Evolutionary conservation across 2,329 filamentous ascomycete genomes (phyloP), one percentile per base, ranked within the genome.

Genomic region (Aspergillus sp.): DNA sequence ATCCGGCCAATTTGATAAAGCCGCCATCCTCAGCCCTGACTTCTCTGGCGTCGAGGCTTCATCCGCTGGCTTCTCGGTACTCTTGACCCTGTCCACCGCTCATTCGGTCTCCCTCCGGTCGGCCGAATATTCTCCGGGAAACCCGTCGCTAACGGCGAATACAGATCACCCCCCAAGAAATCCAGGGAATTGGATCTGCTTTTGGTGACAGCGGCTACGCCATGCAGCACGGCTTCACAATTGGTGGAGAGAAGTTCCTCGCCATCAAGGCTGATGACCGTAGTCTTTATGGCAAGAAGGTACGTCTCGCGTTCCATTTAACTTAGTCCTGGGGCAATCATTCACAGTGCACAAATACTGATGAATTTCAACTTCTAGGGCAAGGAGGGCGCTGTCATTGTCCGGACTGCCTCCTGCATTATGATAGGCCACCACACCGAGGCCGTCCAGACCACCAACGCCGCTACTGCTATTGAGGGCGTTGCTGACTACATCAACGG

Each of bases 341-440:
- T 19, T 27, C 25, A 14, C 17, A 9, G 9, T n/a, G 27, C 5
- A 35, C 21, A 23, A 31, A 57, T 62, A 47, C 53, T 56, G 49
- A 58, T n/a, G 37, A 47, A 27, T 15, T 31, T 45, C 41, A 27
- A 19, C 41, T 64, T 63, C 3, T 62, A 90, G 88, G 91, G 90
- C 68, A 90, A 88, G 74, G 85, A 88, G 73, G 95, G 95, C 65
- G 79, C 96, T 70, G 82, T 89, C 72, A 85, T 95, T 68, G 87
- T 88, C 78, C 96, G 96, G 83, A 96, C 93, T 70, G 88, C 84
- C 71, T 89, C 96, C 79, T 91, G 92, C 67, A 87, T 98, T 75
- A 85, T 99, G 73, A 79, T 99, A 74, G 90, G 87, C 67, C 91
- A 96, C 82, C 91, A 98, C 83, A 83, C 82, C 66, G 91, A 96